These are phyloP conservation scores for Fusarium nygamai DNA, from an alignment of 2,329 filamentous ascomycete genomes.

Conservation along the genomic window DNA sequence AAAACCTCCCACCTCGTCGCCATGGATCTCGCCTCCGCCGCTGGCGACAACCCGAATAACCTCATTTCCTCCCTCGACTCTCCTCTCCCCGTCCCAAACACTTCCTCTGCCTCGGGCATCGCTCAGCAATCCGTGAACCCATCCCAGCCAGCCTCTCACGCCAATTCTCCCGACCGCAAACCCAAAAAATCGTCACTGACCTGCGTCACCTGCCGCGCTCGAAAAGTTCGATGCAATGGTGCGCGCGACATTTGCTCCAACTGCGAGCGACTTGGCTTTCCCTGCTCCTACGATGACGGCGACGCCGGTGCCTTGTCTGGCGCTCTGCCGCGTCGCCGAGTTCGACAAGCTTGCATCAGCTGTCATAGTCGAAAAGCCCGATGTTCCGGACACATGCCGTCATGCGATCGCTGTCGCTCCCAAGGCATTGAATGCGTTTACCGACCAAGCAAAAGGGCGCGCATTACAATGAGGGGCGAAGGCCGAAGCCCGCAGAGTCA, in stretches of 20 bases:
- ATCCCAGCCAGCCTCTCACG: slow-evolving; percentile 39
- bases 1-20: slow-evolving; percentile 36
- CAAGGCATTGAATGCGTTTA: slow-evolving; percentile 68
- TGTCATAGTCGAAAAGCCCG: slow-evolving; percentile 68
- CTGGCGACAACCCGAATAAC: slow-evolving; percentile 44
- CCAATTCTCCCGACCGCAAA: slow-evolving; percentile 47
- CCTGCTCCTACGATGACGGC: slow-evolving; percentile 65
- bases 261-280: slow-evolving; percentile 67
- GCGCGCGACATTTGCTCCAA: slow-evolving; percentile 64
- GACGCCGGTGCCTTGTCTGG: slow-evolving; percentile 54
- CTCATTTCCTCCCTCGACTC: slow-evolving; percentile 38
- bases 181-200: slow-evolving; percentile 58
- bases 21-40: slow-evolving; percentile 44
- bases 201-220: slow-evolving; percentile 64
- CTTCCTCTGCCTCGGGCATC: slow-evolving; percentile 14
- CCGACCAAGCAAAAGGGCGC: slow-evolving; percentile 57
- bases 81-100: slow-evolving; percentile 31
- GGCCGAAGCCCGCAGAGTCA: slow-evolving; percentile 47
- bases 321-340: slow-evolving; percentile 62
- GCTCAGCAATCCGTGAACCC: slow-evolving; percentile 23
- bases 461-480: slow-evolving; percentile 40
- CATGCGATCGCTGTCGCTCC: slow-evolving; percentile 60
- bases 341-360: slow-evolving; percentile 65
- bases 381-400: slow-evolving; percentile 66
- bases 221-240: slow-evolving; percentile 69